Percentiles rank a stretch among this genome's conserved stretches.
These are phyloP conservation scores for Didymellaceae sp. DNA, from an alignment of 2,329 filamentous ascomycete genomes.

Conservation along the genomic window DNA sequence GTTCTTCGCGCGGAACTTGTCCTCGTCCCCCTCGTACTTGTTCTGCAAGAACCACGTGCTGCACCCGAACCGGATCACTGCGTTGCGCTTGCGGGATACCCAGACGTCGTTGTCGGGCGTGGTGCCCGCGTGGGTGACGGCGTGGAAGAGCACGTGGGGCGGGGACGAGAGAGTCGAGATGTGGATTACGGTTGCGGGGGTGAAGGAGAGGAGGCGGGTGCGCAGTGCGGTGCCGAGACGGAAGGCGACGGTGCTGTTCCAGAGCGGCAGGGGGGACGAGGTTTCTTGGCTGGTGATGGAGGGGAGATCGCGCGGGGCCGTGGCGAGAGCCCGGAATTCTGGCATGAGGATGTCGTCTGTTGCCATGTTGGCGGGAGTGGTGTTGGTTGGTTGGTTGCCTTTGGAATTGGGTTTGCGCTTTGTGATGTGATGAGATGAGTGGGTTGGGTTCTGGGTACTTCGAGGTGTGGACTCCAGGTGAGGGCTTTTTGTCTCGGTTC, in stretches of 20 bases:
- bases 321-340: conserved; percentile 29
- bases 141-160: conserved; percentile 71
- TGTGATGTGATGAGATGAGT: neutral
- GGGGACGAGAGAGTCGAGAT: conserved; percentile 63
- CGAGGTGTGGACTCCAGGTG: too few species aligned
- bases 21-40: conserved; percentile 70
- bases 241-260: conserved; percentile 68
- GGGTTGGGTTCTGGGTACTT: too few species aligned
- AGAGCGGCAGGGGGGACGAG: conserved; percentile 53
- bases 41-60: conserved; percentile 74
- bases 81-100: conserved; percentile 70
- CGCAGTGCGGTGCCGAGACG: conserved; percentile 68
- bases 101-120: conserved; percentile 74
- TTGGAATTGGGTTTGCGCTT: neutral
- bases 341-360: conserved; percentile 23
- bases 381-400: too few species aligned
- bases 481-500: too few species aligned
- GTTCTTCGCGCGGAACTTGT: conserved; percentile 68
- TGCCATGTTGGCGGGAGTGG: conserved; percentile 19
- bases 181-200: conserved; percentile 64
- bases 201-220: conserved; percentile 62
- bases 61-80: conserved; percentile 71
- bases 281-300: conserved; percentile 50
- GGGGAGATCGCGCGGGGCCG: conserved; percentile 43
- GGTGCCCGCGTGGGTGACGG: conserved; percentile 68